Evolutionary conservation across 2,329 filamentous ascomycete genomes (phyloP), one percentile per base, ranked within the genome.

Genomic region (Clonostachys sp.): DNA sequence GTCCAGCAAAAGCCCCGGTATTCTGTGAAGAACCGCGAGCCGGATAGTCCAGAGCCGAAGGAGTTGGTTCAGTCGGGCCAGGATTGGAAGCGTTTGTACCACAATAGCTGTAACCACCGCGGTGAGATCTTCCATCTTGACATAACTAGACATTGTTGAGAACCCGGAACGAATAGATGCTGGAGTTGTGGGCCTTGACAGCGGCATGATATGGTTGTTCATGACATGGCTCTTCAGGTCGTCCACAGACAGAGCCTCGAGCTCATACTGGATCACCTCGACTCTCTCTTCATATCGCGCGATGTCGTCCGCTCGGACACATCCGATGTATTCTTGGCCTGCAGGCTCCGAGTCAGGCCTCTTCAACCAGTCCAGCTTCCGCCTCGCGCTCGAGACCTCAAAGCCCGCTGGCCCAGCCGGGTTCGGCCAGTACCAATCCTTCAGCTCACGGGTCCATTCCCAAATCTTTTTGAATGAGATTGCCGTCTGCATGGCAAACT

Each of bases 91-190:
- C 5, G 90, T 83, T 60, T 94, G 89, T n/a, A 99, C 70, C 16
- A 96, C 87, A 34, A 92, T 95, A 30, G 91, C 89, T 2, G 94
- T 96, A 48, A 97, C 80, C 42, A 97, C 78, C 20, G 92, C 89
- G 9, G 90, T 91, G 58, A 96, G 83, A 64, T 97, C 94, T 57
- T 94, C 91, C 74, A 97, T 81, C 51, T 80, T 84, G 52, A 79
- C 80, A 64, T 88, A 88, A 43, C 63, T 71, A 2, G 80, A 71
- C 58, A 70, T 57, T 52, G 74, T 64, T 42, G 74, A 70, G 12
- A 74, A 74, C 12, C 68, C 56, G 4, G 51, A 52, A 34, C 51
- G 56, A 13, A 60, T 57, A 16, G 63, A 61, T 35, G 64, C 54
- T 4, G 68, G 66, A 10, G 65, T 68, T 16, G 57, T 58, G 9